Evolutionary conservation across 148 eudicot species (phyloP).

Genomic region (Limonium bicolor): DNA sequence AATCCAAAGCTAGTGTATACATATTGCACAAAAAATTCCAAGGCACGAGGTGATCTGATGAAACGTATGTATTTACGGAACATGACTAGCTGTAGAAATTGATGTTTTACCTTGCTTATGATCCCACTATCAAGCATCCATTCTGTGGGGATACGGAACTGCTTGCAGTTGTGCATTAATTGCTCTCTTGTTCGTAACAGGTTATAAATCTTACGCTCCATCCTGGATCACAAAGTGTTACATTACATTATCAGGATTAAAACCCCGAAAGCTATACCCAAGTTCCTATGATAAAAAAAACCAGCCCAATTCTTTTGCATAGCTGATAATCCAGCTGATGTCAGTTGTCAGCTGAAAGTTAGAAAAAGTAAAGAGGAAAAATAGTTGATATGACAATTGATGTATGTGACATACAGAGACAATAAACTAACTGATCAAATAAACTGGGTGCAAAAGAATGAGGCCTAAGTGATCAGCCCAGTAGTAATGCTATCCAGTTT

Average conservation of each 20-base stretch:
- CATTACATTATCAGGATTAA: background rate
- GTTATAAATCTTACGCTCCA: constrained; percentile 54
- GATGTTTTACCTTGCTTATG: constrained; percentile 46
- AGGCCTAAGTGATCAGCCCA: too few relatives aligned
- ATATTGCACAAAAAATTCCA: background rate
- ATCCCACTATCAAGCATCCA: constrained; percentile 85
- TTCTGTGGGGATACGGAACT: constrained; percentile 56
- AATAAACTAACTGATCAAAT: too few relatives aligned
- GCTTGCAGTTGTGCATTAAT: constrained; percentile 49
- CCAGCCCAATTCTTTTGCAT: background rate
- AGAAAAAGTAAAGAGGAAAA: too few relatives aligned
- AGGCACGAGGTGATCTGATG: too few relatives aligned
- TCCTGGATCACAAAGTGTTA: constrained; percentile 23
- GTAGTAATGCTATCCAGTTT: background rate
- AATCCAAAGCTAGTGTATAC: background rate
- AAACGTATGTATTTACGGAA: too few relatives aligned
- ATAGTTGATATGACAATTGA: too few relatives aligned
- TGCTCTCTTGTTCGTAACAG: constrained; percentile 53
- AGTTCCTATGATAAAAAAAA: background rate
- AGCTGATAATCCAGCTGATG: too few relatives aligned
- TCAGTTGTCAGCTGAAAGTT: too few relatives aligned
- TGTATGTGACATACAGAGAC: too few relatives aligned
- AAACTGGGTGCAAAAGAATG: too few relatives aligned
- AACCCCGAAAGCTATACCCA: background rate
- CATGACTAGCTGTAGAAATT: background rate